Percentiles rank a stretch among this genome's conserved stretches.
Evolutionary conservation across 2,329 filamentous ascomycete genomes (phyloP).

Genomic region (Ilyonectria mors-panacis): DNA sequence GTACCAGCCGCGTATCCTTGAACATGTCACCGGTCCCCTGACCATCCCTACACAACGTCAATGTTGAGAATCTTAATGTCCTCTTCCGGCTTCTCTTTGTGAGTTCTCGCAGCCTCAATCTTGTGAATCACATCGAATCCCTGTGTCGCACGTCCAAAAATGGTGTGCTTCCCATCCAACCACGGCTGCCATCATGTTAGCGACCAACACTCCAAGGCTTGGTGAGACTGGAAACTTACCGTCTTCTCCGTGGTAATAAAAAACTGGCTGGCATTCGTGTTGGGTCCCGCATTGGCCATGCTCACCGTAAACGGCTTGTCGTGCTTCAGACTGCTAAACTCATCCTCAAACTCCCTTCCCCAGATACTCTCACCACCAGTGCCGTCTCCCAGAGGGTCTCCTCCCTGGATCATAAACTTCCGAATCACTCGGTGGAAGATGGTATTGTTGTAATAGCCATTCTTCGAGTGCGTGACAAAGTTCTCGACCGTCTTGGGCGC

Average conservation of each 20-base stretch:
- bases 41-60: constrained; percentile 63
- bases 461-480: constrained; percentile 91
- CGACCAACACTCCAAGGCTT: constrained; percentile 5
- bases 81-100: constrained; percentile 94
- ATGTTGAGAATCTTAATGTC: constrained; percentile 99
- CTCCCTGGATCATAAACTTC: constrained; percentile 99
- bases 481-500: constrained; percentile 97
- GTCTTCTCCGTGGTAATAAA: constrained; percentile 99
- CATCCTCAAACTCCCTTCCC: constrained; percentile 95
- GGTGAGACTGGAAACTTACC: constrained; percentile 62
- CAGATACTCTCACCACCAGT: constrained; percentile 91
- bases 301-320: constrained; percentile 97
- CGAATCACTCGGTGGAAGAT: constrained; percentile 98
- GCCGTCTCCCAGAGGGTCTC: constrained; percentile 93
- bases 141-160: constrained; percentile 92
- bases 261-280: constrained; percentile 97
- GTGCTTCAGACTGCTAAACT: constrained; percentile 91
- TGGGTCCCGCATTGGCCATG: constrained; percentile 97
- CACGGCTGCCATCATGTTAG: constrained; percentile 73
- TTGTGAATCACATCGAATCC: constrained; percentile 95
- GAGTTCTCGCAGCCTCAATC: constrained; percentile 91
- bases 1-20: not conserved
- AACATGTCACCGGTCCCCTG: not conserved
- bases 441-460: constrained; percentile 96
- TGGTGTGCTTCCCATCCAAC: constrained; percentile 96